These are phyloP conservation scores for Populus pruinosa DNA, from an alignment of 345 rosid genomes.

Conservation along the genomic window DNA sequence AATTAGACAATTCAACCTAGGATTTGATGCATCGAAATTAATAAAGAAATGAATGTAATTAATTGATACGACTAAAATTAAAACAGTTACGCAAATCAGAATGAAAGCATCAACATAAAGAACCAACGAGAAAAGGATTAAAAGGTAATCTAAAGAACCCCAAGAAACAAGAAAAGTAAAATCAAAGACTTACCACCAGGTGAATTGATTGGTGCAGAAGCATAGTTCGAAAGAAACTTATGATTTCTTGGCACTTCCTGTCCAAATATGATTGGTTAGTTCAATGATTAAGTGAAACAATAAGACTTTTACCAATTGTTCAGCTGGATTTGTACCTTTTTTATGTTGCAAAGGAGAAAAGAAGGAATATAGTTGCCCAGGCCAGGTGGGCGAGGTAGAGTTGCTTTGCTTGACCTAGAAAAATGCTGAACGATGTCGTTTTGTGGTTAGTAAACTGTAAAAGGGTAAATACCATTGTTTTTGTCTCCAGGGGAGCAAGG, in stretches of 20 bases:
- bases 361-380: background rate
- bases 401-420: background rate
- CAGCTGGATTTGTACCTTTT: background rate
- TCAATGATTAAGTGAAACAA: background rate
- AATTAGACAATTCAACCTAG: background rate
- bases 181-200: background rate
- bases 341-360: background rate
- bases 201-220: background rate
- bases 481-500: background rate
- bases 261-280: background rate
- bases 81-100: background rate
- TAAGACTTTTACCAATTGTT: background rate
- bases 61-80: background rate
- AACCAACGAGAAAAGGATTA: background rate
- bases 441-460: background rate
- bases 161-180: background rate
- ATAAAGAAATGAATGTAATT: background rate
- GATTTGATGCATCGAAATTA: background rate
- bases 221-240: background rate
- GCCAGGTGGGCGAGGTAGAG: background rate
- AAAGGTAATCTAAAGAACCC: background rate
- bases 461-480: background rate
- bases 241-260: background rate
- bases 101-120: background rate
- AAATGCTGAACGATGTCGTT: constrained; percentile 13